Evolutionary conservation across 2,329 filamentous ascomycete species (phyloP).

Genomic region (Metarhizium guizhouense): DNA sequence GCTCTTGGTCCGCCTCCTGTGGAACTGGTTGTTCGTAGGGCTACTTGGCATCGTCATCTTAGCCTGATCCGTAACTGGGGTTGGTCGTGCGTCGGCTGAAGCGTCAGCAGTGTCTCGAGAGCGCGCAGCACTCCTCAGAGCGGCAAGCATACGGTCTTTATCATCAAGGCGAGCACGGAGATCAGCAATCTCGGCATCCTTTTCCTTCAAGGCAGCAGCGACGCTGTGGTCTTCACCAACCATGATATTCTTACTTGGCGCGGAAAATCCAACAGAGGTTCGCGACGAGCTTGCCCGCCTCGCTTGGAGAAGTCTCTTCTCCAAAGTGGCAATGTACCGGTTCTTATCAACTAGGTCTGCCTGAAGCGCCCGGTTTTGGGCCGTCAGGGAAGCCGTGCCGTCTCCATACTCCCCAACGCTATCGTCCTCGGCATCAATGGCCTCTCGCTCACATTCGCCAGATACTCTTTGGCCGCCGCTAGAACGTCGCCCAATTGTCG

Average conservation of each 20-base stretch:
- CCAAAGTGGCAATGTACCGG: conserved; percentile 87
- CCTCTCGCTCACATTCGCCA: conserved; percentile 28
- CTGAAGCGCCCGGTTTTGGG: conserved; percentile 88
- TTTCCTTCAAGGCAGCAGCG: conserved; percentile 67
- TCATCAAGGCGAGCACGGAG: conserved; percentile 85
- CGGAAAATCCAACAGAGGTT: conserved; percentile 64
- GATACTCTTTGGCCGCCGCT: conserved; percentile 34
- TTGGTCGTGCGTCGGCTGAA: conserved; percentile 23
- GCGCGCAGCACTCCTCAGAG: conserved; percentile 74
- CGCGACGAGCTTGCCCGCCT: conserved; percentile 83
- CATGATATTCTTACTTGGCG: conserved; percentile 52
- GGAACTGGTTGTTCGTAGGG: conserved; percentile 16
- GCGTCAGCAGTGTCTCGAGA: conserved; percentile 74
- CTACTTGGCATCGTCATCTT: conserved; percentile 8
- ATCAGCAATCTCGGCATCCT: conserved; percentile 86
- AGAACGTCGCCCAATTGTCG: conserved; percentile 48
- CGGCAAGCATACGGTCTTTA: conserved; percentile 87
- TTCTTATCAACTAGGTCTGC: conserved; percentile 96
- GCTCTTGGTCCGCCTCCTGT: conserved; percentile 53
- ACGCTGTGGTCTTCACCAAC: conserved; percentile 74
- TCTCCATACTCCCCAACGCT: conserved; percentile 76
- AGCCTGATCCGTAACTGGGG: conserved; percentile 9
- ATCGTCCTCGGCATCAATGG: conserved; percentile 54
- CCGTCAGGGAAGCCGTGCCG: conserved; percentile 68
- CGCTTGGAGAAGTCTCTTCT: conserved; percentile 86